Conservation (phyloP, 2,329 filamentous ascomycete species). For the Pseudogymnoascus sp. region DNA sequence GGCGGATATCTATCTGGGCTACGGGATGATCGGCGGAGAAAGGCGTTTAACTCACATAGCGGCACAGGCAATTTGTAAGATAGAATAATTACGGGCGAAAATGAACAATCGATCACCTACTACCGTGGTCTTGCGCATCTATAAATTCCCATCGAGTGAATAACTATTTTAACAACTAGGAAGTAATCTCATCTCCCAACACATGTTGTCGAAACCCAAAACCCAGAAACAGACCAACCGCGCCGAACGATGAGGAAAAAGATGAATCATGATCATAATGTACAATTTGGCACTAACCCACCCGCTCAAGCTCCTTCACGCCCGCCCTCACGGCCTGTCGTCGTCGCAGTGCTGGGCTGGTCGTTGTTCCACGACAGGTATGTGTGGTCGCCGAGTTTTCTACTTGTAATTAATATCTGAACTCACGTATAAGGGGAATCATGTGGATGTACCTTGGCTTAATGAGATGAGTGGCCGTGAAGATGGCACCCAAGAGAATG, state of each 20-base stretch:
- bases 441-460: conserved; percentile 62
- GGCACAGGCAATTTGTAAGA: not conserved
- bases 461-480: conserved; percentile 84
- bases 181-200: conserved; percentile 1
- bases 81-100: not conserved
- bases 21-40: not conserved
- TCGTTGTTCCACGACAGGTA: conserved; percentile 94
- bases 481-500: conserved; percentile 77
- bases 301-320: conserved; percentile 3
- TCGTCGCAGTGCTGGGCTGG: conserved; percentile 45
- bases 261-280: conserved; percentile 9
- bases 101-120: not conserved
- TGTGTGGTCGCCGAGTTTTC: conserved; percentile 95
- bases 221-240: conserved; percentile 4
- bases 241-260: conserved; percentile 8
- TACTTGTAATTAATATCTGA: conserved; percentile 29
- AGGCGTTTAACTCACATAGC: not conserved
- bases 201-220: conserved; percentile 2
- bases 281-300: conserved; percentile 5
- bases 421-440: conserved; percentile 8
- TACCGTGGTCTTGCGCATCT: not conserved
- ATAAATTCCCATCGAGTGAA: not conserved
- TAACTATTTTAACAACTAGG: not conserved
- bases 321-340: conserved; percentile 44
- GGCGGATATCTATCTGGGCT: not conserved